phyloP scores from a whole-genome alignment of 2,329 filamentous ascomycete species.

The Fusarium subtropicale region DNA sequence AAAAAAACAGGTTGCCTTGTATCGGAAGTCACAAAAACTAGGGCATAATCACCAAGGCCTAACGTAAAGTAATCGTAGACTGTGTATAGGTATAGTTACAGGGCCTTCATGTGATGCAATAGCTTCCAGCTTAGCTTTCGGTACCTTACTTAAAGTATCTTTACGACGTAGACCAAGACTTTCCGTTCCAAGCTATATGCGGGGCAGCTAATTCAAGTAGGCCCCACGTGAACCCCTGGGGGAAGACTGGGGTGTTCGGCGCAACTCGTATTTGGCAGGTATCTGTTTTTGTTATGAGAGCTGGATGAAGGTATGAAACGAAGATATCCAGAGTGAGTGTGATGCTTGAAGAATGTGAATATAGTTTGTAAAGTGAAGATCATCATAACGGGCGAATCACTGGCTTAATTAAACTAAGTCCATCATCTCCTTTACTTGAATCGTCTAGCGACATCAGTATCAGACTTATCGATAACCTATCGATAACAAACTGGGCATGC shows the following conservation, averaged over 20 bases:
- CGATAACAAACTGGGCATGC: constrained; percentile 36
- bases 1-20: too few species aligned
- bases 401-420: neutral
- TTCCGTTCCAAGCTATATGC: constrained; percentile 40
- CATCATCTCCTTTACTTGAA: constrained; percentile 1
- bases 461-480: constrained; percentile 44
- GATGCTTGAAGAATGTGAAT: neutral
- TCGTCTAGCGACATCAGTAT: constrained; percentile 1
- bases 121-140: constrained; percentile 39
- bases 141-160: constrained; percentile 37
- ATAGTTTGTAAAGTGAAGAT: neutral
- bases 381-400: neutral
- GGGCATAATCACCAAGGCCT: too few species aligned
- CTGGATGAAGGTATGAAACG: neutral
- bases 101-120: constrained; percentile 49
- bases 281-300: neutral
- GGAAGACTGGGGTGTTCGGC: constrained; percentile 28
- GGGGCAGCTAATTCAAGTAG: constrained; percentile 46
- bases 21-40: too few species aligned
- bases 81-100: constrained; percentile 26
- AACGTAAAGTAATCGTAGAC: too few species aligned
- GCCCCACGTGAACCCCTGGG: constrained; percentile 39
- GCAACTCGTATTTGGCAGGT: constrained; percentile 5
- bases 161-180: constrained; percentile 17
- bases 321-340: neutral